Conservation (phyloP, 2,329 filamentous ascomycete species). For the Phyllosticta citriasiana region DNA sequence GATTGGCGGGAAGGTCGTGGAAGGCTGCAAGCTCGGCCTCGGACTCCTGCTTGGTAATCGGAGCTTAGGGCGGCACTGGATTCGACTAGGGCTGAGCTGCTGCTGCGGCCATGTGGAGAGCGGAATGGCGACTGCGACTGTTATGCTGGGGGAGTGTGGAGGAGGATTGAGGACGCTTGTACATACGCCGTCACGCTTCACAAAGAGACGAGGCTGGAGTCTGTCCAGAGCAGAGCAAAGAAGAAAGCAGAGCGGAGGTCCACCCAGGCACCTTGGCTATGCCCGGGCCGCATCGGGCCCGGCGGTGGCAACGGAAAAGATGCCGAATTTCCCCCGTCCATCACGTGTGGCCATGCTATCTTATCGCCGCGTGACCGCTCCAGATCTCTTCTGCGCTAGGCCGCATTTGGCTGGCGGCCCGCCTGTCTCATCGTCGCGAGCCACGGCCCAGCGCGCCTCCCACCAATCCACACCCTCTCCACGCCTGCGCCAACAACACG, state of each 20-base stretch:
- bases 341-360: neutral
- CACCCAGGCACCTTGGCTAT: no score
- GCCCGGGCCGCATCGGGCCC: neutral
- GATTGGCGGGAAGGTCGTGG: slow-evolving; percentile 8
- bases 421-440: neutral
- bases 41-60: slow-evolving; percentile 1
- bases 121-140: neutral
- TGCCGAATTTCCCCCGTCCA: neutral
- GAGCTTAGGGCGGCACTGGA: neutral
- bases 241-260: no score
- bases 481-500: neutral
- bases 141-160: no score
- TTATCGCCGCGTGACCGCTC: neutral
- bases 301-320: neutral
- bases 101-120: neutral
- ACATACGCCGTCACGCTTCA: no score
- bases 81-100: slow-evolving; percentile 1
- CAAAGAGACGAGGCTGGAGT: no score
- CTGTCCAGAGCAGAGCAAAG: no score
- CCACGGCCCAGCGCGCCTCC: neutral
- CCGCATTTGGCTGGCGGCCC: no score
- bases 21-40: slow-evolving; percentile 1
- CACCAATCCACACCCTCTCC: neutral
- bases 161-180: no score
- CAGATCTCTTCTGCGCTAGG: neutral